Evolutionary conservation across 2,329 filamentous ascomycete species (phyloP).

Genomic region (Stemphylium beticola): DNA sequence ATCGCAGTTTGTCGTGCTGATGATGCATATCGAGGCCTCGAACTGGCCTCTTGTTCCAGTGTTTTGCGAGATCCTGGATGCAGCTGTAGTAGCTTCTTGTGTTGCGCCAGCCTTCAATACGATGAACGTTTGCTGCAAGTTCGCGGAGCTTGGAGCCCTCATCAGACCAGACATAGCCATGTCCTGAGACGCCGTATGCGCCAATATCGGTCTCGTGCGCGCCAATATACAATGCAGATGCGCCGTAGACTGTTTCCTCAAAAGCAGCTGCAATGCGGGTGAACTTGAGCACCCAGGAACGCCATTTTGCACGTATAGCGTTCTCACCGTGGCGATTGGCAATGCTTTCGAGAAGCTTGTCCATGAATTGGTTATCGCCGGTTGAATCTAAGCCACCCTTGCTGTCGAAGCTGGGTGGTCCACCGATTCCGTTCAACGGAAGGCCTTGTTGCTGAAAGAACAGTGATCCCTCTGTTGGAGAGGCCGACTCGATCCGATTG

Average conservation of each 20-base stretch:
- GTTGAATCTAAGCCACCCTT: slow-evolving; percentile 68
- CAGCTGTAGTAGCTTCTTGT: slow-evolving; percentile 95
- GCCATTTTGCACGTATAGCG: slow-evolving; percentile 89
- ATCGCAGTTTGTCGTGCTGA: slow-evolving; percentile 87
- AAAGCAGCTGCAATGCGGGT: slow-evolving; percentile 91
- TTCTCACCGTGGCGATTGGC: slow-evolving; percentile 83
- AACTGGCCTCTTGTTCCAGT: slow-evolving; percentile 62
- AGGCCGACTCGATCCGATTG: slow-evolving; percentile 79
- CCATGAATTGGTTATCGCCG: slow-evolving; percentile 88
- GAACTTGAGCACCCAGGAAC: slow-evolving; percentile 93
- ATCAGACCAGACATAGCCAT: slow-evolving; percentile 95
- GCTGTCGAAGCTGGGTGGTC: slow-evolving; percentile 34
- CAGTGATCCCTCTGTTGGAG: slow-evolving; percentile 80
- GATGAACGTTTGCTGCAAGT: slow-evolving; percentile 85
- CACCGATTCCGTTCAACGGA: slow-evolving; percentile 32
- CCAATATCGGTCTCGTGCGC: slow-evolving; percentile 65
- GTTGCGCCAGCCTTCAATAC: slow-evolving; percentile 96
- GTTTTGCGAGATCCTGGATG: slow-evolving; percentile 65
- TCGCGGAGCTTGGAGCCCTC: slow-evolving; percentile 81
- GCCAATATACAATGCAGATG: slow-evolving; percentile 85
- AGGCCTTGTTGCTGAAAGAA: slow-evolving; percentile 80
- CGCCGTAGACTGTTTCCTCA: slow-evolving; percentile 93
- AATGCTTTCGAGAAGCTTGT: slow-evolving; percentile 82
- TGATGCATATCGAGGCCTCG: slow-evolving; percentile 88
- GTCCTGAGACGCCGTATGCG: slow-evolving; percentile 69